These are phyloP conservation scores for Evansstolkia leycettana DNA, from an alignment of 495 filamentous ascomycete genomes.

Conservation along the genomic window DNA sequence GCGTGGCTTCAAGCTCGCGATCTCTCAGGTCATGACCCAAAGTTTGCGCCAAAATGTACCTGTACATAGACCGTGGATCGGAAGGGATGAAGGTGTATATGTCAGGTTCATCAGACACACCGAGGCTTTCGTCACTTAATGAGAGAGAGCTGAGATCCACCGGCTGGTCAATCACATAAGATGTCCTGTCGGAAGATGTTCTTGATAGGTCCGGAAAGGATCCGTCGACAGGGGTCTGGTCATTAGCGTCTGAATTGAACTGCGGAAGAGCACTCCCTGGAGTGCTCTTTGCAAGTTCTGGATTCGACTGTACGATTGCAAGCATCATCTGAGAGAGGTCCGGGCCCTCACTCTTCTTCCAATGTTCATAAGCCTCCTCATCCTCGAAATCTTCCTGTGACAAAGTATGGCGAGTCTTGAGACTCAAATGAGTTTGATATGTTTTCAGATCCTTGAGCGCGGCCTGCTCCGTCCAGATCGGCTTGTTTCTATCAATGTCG, in stretches of 20 bases:
- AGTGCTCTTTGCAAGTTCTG: slow-evolving; percentile 66
- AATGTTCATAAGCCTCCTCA: slow-evolving; percentile 79
- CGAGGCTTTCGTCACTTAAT: slow-evolving; percentile 40
- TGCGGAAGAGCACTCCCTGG: slow-evolving; percentile 37
- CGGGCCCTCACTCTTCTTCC: slow-evolving; percentile 74
- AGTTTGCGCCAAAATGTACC: slow-evolving; percentile 62
- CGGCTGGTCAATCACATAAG: slow-evolving; percentile 65
- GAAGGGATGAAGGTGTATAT: slow-evolving; percentile 80
- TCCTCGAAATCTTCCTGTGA: slow-evolving; percentile 78
- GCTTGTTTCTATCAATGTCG: slow-evolving; percentile 72
- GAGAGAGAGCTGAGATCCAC: slow-evolving; percentile 64
- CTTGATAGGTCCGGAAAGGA: slow-evolving; percentile 48
- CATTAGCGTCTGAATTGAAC: slow-evolving; percentile 31
- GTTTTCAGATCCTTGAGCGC: slow-evolving; percentile 83
- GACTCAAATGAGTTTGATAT: slow-evolving; percentile 77
- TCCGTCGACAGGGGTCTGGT: slow-evolving; percentile 30
- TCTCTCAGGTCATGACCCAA: slow-evolving; percentile 57
- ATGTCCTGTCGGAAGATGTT: slow-evolving; percentile 36
- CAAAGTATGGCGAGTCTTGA: slow-evolving; percentile 66
- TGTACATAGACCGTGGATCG: slow-evolving; percentile 71
- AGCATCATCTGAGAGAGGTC: slow-evolving; percentile 89
- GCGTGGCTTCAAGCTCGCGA: slow-evolving; percentile 38
- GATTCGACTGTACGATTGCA: slow-evolving; percentile 73
- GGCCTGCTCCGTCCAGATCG: slow-evolving; percentile 80
- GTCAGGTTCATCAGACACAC: slow-evolving; percentile 35